These are phyloP conservation scores for Chaetomiaceae sp. DNA, from an alignment of 2,329 filamentous ascomycete species.

Conservation along the genomic window DNA sequence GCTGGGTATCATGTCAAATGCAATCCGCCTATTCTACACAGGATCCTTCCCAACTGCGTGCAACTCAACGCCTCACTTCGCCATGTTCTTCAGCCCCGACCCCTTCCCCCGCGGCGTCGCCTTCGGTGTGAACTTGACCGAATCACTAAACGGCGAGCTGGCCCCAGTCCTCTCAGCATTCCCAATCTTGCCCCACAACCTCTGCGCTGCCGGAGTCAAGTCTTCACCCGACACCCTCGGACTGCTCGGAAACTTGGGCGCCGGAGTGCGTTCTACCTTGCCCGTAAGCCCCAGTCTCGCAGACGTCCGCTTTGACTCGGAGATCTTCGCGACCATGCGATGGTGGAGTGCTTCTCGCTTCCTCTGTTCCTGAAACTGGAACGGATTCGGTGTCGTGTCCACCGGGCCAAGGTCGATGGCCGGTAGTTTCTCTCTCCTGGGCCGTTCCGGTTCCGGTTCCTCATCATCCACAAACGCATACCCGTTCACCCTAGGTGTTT, in stretches of 20 bases:
- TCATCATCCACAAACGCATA: slow-evolving; percentile 93
- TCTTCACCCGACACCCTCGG: slow-evolving; percentile 48
- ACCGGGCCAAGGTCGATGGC: slow-evolving; percentile 53
- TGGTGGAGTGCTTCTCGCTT: slow-evolving; percentile 77
- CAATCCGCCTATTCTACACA: too few relatives aligned
- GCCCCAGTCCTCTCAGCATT: slow-evolving; percentile 33
- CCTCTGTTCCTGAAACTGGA: slow-evolving; percentile 70
- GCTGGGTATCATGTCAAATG: slow-evolving; percentile 11
- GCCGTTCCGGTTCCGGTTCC: slow-evolving; percentile 44
- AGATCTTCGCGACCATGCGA: slow-evolving; percentile 77
- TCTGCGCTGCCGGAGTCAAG: slow-evolving; percentile 70
- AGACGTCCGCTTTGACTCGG: slow-evolving; percentile 63
- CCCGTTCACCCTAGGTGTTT: slow-evolving; percentile 87
- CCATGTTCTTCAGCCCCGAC: slow-evolving; percentile 33
- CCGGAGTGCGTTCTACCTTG: slow-evolving; percentile 54
- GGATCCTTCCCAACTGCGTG: too few relatives aligned
- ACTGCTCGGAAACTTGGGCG: slow-evolving; percentile 67
- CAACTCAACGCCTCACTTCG: slow-evolving; percentile 21
- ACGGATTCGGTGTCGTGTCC: slow-evolving; percentile 68
- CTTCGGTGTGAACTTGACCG: slow-evolving; percentile 22
- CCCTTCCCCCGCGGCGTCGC: slow-evolving; percentile 37
- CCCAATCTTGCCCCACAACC: slow-evolving; percentile 60
- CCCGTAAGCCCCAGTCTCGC: slow-evolving; percentile 56
- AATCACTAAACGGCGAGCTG: slow-evolving; percentile 36
- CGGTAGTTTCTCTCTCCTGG: slow-evolving; percentile 25